Evolutionary conservation across 495 filamentous ascomycete genomes (phyloP).

Genomic region (Hypoxylon subgilvum): DNA sequence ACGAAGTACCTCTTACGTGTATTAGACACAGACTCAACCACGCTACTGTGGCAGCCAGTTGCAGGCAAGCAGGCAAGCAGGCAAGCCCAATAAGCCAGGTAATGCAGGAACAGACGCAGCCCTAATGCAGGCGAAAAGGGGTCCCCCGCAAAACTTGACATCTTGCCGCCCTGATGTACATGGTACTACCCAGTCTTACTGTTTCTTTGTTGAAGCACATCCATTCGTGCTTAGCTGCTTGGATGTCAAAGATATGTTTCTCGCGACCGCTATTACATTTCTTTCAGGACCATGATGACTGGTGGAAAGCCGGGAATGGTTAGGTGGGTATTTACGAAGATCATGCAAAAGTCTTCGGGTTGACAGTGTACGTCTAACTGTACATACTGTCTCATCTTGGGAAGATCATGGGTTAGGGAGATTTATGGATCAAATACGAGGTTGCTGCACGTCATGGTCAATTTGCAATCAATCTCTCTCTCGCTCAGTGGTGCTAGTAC

Average conservation of each 20-base stretch:
- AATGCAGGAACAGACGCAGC: constrained; percentile 34
- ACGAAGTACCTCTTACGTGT: too few species aligned
- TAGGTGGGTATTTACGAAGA: constrained; percentile 4
- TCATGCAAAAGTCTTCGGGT: constrained; percentile 12
- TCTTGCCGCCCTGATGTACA: too few species aligned
- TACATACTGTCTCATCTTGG: constrained; percentile 15
- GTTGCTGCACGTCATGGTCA: constrained; percentile 37
- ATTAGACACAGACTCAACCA: neutral
- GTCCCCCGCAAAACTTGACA: constrained; percentile 16
- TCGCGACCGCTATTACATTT: too few species aligned
- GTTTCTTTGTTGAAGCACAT: too few species aligned
- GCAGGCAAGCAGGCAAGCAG: constrained; percentile 17
- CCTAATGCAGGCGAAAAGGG: constrained; percentile 28
- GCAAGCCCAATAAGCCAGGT: constrained; percentile 15
- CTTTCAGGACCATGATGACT: too few species aligned
- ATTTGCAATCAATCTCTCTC: constrained; percentile 18
- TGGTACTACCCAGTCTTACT: constrained; percentile 5
- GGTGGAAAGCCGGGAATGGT: constrained; percentile 19
- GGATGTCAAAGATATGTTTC: too few species aligned
- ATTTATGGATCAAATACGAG: constrained; percentile 39
- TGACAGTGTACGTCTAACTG: neutral
- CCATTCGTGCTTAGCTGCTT: too few species aligned
- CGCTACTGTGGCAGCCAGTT: constrained; percentile 19
- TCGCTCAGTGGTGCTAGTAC: neutral
- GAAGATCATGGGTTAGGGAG: constrained; percentile 27